Evolutionary conservation across 2,329 filamentous ascomycete species (phyloP), one percentile per base, ranked within the genome.

Genomic region (Helotiales sp.): DNA sequence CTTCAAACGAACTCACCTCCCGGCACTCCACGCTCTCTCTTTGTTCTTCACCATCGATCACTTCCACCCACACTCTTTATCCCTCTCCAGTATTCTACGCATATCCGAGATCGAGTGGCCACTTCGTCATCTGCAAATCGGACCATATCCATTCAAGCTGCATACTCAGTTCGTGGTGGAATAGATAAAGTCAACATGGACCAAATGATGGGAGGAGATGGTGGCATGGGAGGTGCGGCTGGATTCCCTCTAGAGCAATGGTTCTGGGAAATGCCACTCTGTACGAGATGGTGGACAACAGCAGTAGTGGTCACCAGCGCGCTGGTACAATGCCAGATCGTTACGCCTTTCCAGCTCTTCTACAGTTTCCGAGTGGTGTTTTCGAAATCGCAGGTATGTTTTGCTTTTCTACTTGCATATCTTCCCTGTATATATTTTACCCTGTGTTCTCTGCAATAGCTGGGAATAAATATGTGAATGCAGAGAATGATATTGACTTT

Each of bases 181-280:
- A 52, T 20, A 13, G 20, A 37, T 28, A 52, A 15, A 45, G 45
- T 55, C 55, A 73, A 54, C 17, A 78, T 78, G 76, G 77, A 78
- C 65, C 73, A 77, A 69, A 78, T 78, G 75, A 76, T 78, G 73
- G 75, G 75, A 40, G 75, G 65, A 64, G 75, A 40, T 37, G 54
- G 74, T 17, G 75, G 75, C 32, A 72, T 76, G 49, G 80, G 81
- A 67, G 86, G 87, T 66, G 86, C 85, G 72, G 87, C 85, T 67
- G 83, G 85, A 63, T 83, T 97, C 76, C 96, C 95, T 49, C 86
- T 99, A 7, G 96, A 98, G 80, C 91, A 95, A 73, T 99, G 96
- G 96, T 98, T 97, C 80, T 97, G 93, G 86, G 96, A 99, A 30
- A 97, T 97, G 91, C 96, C 96, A 3, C 89, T 96, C 28, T 97